These are phyloP conservation scores for Pichia sp. DNA, from an alignment of 1,139 yeast genomes.

Conservation along the genomic window DNA sequence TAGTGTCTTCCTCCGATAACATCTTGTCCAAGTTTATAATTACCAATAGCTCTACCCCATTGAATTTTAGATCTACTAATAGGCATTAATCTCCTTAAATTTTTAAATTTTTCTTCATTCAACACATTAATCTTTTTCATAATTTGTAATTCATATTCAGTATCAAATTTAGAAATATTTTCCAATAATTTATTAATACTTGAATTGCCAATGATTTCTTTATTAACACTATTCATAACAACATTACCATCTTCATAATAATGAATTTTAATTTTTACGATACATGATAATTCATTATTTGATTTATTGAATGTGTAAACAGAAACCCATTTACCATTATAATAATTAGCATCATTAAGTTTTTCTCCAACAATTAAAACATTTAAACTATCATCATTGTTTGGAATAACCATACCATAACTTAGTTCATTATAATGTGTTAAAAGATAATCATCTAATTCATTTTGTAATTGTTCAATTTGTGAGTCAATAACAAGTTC, in stretches of 20 bases:
- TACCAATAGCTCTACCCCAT: slow-evolving; percentile 94
- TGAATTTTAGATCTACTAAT: slow-evolving; percentile 85
- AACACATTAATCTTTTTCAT: slow-evolving; percentile 62
- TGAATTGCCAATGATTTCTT: slow-evolving; percentile 21
- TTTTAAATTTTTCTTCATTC: slow-evolving; percentile 77
- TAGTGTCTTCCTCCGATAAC: slow-evolving; percentile 42
- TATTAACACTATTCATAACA: slow-evolving; percentile 54
- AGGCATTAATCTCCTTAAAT: slow-evolving; percentile 84
- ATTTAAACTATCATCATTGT: slow-evolving; percentile 20
- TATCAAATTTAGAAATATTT: slow-evolving; percentile 55
- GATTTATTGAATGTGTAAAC: slow-evolving; percentile 43
- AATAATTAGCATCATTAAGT: slow-evolving; percentile 69
- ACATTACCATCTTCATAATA: slow-evolving; percentile 97
- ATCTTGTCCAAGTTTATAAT: slow-evolving; percentile 82
- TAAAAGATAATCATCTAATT: slow-evolving; percentile 38
- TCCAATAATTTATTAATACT: slow-evolving; percentile 35
- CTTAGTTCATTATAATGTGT: slow-evolving; percentile 51
- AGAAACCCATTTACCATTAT: slow-evolving; percentile 88
- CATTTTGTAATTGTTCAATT: slow-evolving; percentile 26
- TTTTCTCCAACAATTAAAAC: slow-evolving; percentile 63
- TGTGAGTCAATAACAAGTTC: slow-evolving; percentile 28
- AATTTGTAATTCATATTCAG: slow-evolving; percentile 51
- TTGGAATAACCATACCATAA: slow-evolving; percentile 40
- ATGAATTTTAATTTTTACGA: slow-evolving; percentile 67
- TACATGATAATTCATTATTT: slow-evolving; percentile 42